Evolutionary conservation across 2,329 filamentous ascomycete species (phyloP).

Genomic region (Colletotrichum sp.): DNA sequence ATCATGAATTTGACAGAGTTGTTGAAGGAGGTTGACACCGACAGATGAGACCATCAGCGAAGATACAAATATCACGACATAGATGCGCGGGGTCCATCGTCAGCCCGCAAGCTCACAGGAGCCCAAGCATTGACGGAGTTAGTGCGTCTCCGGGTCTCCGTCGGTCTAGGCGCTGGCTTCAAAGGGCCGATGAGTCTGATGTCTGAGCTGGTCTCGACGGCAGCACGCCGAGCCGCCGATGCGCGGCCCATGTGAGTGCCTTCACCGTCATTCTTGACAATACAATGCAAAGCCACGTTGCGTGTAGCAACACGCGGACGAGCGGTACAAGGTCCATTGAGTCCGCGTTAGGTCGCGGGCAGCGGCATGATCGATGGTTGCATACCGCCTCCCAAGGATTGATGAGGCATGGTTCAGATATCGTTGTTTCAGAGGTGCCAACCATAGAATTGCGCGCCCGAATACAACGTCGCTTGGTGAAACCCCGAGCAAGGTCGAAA

Average conservation of each 20-base stretch:
- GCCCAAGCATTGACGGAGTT: background rate
- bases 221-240: background rate
- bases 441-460: background rate
- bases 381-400: background rate
- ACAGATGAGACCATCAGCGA: background rate
- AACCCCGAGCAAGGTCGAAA: background rate
- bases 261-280: background rate
- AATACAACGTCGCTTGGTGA: background rate
- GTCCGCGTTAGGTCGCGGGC: background rate
- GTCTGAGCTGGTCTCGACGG: background rate
- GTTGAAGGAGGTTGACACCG: slow-evolving; percentile 44
- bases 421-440: background rate
- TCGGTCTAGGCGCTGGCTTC: background rate
- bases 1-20: slow-evolving; percentile 76
- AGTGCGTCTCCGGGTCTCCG: background rate
- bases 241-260: background rate
- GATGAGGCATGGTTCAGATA: background rate
- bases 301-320: background rate
- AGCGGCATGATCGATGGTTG: slow-evolving; percentile 12
- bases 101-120: background rate
- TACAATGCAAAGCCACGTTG: background rate
- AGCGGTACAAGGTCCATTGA: background rate
- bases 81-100: background rate
- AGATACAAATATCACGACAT: background rate
- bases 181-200: background rate